phyloP scores from a whole-genome alignment of 345 rosid species.

The Litchi chinensis region DNA sequence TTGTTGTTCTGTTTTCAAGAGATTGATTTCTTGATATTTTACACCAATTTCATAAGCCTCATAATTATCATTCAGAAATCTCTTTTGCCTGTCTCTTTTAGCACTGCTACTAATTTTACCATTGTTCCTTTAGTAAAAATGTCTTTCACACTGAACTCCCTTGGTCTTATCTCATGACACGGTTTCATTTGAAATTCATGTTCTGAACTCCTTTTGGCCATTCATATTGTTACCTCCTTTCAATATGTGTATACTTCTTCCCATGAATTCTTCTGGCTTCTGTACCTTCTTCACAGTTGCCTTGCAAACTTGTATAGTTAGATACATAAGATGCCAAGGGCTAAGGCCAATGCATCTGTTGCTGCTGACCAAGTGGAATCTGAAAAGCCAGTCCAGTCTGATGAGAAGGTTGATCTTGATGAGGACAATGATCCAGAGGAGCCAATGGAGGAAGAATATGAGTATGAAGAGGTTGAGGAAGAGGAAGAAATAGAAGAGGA shows the following conservation, averaged over 20 bases:
- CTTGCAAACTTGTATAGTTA: constrained; percentile 55
- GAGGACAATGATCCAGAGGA: constrained; percentile 57
- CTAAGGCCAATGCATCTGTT: constrained; percentile 42
- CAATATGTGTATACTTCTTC: constrained; percentile 57
- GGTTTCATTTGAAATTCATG: constrained; percentile 45
- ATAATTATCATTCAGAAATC: constrained; percentile 39
- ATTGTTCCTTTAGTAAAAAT: constrained; percentile 35
- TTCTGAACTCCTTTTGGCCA: constrained; percentile 52
- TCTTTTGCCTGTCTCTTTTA: constrained; percentile 46
- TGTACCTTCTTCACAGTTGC: constrained; percentile 63
- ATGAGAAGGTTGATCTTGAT: constrained; percentile 56
- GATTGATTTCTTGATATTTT: constrained; percentile 46
- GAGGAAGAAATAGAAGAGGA: constrained; percentile 51
- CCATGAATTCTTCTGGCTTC: constrained; percentile 77
- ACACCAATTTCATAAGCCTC: constrained; percentile 44
- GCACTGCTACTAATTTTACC: constrained; percentile 39
- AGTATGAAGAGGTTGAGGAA: constrained; percentile 58
- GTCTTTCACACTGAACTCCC: constrained; percentile 45
- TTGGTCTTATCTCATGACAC: constrained; percentile 43
- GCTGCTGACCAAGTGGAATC: constrained; percentile 45
- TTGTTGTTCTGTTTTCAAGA: constrained; percentile 40
- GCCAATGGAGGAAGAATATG: constrained; percentile 64
- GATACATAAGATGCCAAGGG: constrained; percentile 67
- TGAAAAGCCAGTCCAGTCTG: constrained; percentile 38
- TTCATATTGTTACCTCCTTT: constrained; percentile 62